Conservation (phyloP, 495 filamentous ascomycete species). For the Aspergillus avenaceus region DNA sequence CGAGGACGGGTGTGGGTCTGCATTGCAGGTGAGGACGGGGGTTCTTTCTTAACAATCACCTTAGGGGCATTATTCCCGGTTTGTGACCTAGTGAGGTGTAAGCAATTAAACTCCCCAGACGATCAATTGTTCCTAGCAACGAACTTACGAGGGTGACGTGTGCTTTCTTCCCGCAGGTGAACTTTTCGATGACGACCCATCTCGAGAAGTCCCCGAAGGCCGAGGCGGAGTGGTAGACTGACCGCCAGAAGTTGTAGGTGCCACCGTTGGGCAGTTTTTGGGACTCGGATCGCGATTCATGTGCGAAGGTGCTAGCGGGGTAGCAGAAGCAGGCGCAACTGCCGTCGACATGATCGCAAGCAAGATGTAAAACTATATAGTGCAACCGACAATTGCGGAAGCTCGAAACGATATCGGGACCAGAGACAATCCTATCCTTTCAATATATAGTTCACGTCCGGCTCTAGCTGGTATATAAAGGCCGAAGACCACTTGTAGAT, state of each 20-base stretch:
- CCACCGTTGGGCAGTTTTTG: conserved; percentile 42
- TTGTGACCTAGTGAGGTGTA: conserved; percentile 22
- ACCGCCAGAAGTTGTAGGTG: conserved; percentile 27
- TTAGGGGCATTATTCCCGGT: conserved; percentile 56
- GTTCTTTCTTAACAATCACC: conserved; percentile 96
- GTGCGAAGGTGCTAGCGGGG: conserved; percentile 45
- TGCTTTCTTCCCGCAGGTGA: conserved; percentile 49
- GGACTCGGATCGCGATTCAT: conserved; percentile 46
- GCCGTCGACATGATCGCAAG: conserved; percentile 46
- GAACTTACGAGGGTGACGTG: conserved; percentile 53
- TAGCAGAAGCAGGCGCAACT: conserved; percentile 44
- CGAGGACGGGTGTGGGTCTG: conserved; percentile 68
- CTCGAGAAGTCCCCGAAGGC: conserved; percentile 29
- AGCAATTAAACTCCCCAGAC: background rate
- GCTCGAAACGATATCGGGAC: background rate
- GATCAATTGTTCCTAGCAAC: background rate
- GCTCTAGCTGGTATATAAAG: conserved; percentile 9
- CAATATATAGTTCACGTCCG: background rate
- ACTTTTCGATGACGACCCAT: conserved; percentile 37
- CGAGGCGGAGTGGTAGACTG: conserved; percentile 34
- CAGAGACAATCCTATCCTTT: background rate
- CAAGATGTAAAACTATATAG: background rate
- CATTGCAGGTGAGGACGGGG: conserved; percentile 75
- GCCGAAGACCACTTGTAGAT: background rate
- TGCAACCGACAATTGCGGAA: background rate